Evolutionary conservation across 306 rosid genomes (phyloP), one percentile per base, ranked within the genome.

Genomic region (Vachellia collinsii): DNA sequence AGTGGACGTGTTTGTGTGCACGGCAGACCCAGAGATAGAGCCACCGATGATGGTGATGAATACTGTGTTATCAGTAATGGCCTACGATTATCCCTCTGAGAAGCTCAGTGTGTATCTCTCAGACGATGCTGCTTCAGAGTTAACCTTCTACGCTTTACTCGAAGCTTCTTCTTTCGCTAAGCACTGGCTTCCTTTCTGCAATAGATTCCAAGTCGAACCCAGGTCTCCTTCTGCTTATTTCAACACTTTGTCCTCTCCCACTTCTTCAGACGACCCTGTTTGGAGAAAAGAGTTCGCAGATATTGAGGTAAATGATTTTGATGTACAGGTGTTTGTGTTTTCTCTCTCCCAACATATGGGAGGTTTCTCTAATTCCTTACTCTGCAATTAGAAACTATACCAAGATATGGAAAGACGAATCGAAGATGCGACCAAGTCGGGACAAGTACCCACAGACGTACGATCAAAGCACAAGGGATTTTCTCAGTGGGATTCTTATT

Each of bases 391-490:
- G 97, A 85, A 85, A 86, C 70, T 90, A 51, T 94, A 92, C 70
- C 47, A 83, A 4, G 90, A 92, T 37, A 94, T 92, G 97, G 92
- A 85, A 85, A 85, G 39, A 69, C 76, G 83, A 46, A 85, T 94
- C 5, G 86, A 88, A 34, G 79, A 70, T 34, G 89, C 86, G n/a
- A 63, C 86, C 25, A 87, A 72, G 70, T 47, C 74, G 6, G 92
- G 92, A 22, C 63, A 76, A 58, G 77, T 92, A 39, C 84, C 97
- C 3, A 85, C 85, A 83, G 97, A 94, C 54, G 77, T 72, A 53
- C 83, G 70, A 53, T 83, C 83, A 25, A 90, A 83, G 77, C 85
- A 88, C 23, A 73, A 14, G 43, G 91, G 84, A 20, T 92, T 94
- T 82, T 82, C 91, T 75, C 84, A 84, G 17, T 94, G 98, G 97